phyloP scores from a whole-genome alignment of 2,329 filamentous ascomycete species.

The Stachybotrys chartarum region DNA sequence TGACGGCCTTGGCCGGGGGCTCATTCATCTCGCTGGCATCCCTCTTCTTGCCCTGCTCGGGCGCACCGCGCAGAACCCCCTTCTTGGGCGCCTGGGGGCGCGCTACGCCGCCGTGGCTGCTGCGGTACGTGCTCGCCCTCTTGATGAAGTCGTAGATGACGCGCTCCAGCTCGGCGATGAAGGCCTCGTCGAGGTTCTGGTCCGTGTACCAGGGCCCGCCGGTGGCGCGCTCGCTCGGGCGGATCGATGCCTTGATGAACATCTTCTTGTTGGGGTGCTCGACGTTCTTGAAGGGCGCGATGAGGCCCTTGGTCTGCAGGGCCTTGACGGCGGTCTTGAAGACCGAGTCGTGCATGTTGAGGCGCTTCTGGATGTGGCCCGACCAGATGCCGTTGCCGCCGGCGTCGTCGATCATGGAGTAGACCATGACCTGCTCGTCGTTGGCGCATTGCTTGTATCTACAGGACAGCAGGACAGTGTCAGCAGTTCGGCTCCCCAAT shows the following conservation, averaged over 20 bases:
- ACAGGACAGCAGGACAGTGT: background rate
- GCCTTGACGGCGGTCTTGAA: constrained; percentile 78
- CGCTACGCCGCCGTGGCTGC: constrained; percentile 23
- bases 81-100: constrained; percentile 47
- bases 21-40: constrained; percentile 32
- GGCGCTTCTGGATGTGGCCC: constrained; percentile 70
- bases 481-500: background rate
- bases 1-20: constrained; percentile 19
- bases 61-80: constrained; percentile 42
- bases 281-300: constrained; percentile 86
- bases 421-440: constrained; percentile 78
- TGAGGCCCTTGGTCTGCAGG: constrained; percentile 73
- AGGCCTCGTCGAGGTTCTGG: constrained; percentile 78
- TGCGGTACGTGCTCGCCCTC: constrained; percentile 61
- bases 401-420: constrained; percentile 80
- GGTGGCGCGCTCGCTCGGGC: constrained; percentile 81
- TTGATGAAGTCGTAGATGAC: constrained; percentile 70
- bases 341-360: constrained; percentile 76
- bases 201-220: constrained; percentile 95
- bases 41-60: constrained; percentile 43
- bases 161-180: constrained; percentile 71
- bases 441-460: constrained; percentile 54
- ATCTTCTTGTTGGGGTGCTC: constrained; percentile 89
- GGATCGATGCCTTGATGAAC: constrained; percentile 84
- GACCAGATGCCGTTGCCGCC: constrained; percentile 87